Percentiles rank a stretch among this genome's conserved stretches.
Conservation (phyloP, 2,329 filamentous ascomycete species). For the Passalora sequoiae region DNA sequence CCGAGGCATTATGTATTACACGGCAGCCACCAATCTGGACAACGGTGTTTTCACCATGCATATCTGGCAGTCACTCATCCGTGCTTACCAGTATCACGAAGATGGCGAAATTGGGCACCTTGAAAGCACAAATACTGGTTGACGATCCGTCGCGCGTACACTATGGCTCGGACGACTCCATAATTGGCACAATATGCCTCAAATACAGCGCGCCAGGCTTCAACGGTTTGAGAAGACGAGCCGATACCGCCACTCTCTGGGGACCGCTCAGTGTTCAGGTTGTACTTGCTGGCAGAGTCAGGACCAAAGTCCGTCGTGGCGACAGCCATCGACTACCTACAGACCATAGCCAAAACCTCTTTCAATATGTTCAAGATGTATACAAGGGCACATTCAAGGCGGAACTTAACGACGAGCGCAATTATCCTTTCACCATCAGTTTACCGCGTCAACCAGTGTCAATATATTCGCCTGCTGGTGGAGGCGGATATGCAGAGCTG, state of each 20-base stretch:
- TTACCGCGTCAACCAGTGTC: constrained; percentile 8
- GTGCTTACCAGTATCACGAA: no score
- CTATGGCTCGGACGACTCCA: constrained; percentile 14
- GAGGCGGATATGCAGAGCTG: constrained; percentile 1
- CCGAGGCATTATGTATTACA: no score
- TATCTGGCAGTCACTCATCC: no score
- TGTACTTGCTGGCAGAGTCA: constrained; percentile 10
- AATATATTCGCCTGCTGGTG: not conserved
- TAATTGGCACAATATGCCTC: constrained; percentile 14
- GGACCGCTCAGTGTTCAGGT: constrained; percentile 15
- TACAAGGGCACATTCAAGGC: constrained; percentile 18
- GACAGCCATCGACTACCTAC: constrained; percentile 12
- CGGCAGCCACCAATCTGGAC: no score
- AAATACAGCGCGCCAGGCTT: constrained; percentile 10
- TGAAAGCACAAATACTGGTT: constrained; percentile 9
- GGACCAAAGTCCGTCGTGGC: constrained; percentile 14
- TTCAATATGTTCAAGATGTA: constrained; percentile 10
- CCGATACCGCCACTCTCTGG: constrained; percentile 17
- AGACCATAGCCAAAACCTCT: constrained; percentile 12
- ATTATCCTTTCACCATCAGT: constrained; percentile 11
- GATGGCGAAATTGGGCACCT: constrained; percentile 12
- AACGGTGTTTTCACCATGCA: no score
- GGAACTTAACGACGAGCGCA: constrained; percentile 10
- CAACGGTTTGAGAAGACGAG: constrained; percentile 13
- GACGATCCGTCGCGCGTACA: constrained; percentile 9